A percentile compares a stretch with the other conserved stretches of the same genome.
Conservation (phyloP, 1,284 basidiomycete genomes). For the Trametes versicolor region DNA sequence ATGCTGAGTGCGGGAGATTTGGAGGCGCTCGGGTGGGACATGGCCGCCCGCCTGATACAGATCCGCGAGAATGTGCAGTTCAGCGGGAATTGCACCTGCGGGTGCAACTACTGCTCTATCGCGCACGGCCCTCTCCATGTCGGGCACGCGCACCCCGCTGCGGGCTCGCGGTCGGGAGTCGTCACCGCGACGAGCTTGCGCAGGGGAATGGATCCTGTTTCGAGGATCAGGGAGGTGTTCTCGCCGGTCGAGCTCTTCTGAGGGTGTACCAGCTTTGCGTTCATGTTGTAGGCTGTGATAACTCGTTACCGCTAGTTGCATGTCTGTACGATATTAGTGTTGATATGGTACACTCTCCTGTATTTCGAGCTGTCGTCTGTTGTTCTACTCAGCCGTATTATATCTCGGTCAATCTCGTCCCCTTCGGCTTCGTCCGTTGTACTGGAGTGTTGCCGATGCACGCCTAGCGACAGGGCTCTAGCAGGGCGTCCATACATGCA, state of each 20-base stretch:
- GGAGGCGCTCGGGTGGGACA: conserved; percentile 26
- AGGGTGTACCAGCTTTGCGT: neutral
- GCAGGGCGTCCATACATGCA: too few species aligned
- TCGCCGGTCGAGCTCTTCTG: conserved; percentile 15
- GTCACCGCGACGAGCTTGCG: conserved; percentile 14
- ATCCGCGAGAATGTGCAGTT: conserved; percentile 29
- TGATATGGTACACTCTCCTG: too few species aligned
- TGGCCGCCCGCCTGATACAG: conserved; percentile 25
- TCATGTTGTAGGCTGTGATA: neutral
- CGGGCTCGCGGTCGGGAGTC: conserved; percentile 2
- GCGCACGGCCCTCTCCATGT: conserved; percentile 22
- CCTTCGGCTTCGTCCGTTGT: too few species aligned
- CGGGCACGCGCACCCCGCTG: neutral
- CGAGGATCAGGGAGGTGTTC: conserved; percentile 29
- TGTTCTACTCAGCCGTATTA: too few species aligned
- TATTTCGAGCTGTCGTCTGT: too few species aligned
- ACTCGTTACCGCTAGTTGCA: too few species aligned
- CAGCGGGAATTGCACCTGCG: conserved; percentile 17
- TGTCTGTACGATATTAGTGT: too few species aligned
- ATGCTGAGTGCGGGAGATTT: conserved; percentile 22
- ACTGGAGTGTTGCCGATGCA: too few species aligned
- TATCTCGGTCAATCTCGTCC: too few species aligned
- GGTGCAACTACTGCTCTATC: conserved; percentile 28
- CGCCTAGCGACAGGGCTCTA: too few species aligned
- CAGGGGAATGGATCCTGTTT: conserved; percentile 19